Evolutionary conservation across 2,329 filamentous ascomycete species (phyloP).

Genomic region (Phyllosticta citribraziliensis): DNA sequence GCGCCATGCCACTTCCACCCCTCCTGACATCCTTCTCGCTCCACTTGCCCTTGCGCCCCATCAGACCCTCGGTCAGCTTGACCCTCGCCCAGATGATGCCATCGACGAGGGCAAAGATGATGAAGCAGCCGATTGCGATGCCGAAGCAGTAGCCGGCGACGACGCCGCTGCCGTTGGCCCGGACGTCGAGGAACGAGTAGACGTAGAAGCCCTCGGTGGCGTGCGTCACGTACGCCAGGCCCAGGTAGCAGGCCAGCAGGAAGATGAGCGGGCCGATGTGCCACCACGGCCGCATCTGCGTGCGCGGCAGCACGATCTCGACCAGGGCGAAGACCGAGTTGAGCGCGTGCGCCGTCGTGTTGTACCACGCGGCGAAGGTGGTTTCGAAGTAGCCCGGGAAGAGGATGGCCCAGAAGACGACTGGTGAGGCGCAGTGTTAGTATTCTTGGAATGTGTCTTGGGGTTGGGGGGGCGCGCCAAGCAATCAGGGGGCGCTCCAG

Average conservation of each 20-base stretch:
- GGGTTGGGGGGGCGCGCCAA: background rate
- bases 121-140: constrained; percentile 29
- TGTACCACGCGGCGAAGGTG: constrained; percentile 40
- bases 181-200: constrained; percentile 64
- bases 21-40: constrained; percentile 4
- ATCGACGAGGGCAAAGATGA: constrained; percentile 33
- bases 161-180: constrained; percentile 37
- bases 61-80: constrained; percentile 36
- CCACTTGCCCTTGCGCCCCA: constrained; percentile 32
- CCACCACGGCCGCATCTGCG: constrained; percentile 51
- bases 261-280: constrained; percentile 59
- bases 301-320: constrained; percentile 61
- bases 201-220: constrained; percentile 64
- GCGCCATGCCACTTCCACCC: background rate
- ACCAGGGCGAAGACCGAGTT: constrained; percentile 67
- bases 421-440: constrained; percentile 8
- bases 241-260: constrained; percentile 63
- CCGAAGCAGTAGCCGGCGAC: constrained; percentile 56
- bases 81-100: constrained; percentile 30
- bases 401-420: constrained; percentile 35
- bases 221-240: constrained; percentile 62
- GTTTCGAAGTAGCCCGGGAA: constrained; percentile 23
- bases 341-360: constrained; percentile 64
- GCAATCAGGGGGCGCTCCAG: background rate
- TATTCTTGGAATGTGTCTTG: background rate